A percentile compares a stretch with the other conserved stretches of the same genome.
Evolutionary conservation across 2,329 filamentous ascomycete genomes (phyloP).

Genomic region (Ophiocordyceps camponoti-leonardi): DNA sequence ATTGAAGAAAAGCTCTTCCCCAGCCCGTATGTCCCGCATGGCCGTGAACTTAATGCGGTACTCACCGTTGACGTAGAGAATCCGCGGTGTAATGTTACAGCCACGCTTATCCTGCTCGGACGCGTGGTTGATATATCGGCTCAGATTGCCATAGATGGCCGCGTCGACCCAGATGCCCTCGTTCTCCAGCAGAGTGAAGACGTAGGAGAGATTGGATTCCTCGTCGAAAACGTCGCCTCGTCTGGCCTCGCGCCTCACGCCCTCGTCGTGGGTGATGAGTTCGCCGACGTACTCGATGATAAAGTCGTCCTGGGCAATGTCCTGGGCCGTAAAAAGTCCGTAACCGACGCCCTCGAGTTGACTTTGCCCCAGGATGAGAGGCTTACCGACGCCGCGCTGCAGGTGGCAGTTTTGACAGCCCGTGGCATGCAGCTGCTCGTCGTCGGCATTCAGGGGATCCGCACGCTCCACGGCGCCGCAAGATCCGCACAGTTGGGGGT

Average conservation of each 20-base stretch:
- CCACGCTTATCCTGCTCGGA: slow-evolving; percentile 30
- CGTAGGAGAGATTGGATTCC: slow-evolving; percentile 44
- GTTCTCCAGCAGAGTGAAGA: slow-evolving; percentile 41
- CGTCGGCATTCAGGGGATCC: slow-evolving; percentile 48
- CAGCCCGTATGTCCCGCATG: slow-evolving; percentile 44
- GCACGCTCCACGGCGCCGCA: slow-evolving; percentile 55
- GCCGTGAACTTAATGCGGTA: slow-evolving; percentile 63
- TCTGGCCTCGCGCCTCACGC: slow-evolving; percentile 46
- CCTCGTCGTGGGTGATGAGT: slow-evolving; percentile 52
- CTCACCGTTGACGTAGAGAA: slow-evolving; percentile 57
- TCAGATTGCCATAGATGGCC: slow-evolving; percentile 62
- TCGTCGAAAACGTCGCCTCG: slow-evolving; percentile 44
- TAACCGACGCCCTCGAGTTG: slow-evolving; percentile 53
- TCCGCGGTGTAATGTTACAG: slow-evolving; percentile 46
- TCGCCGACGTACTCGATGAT: slow-evolving; percentile 72
- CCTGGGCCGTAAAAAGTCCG: slow-evolving; percentile 55
- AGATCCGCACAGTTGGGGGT: slow-evolving; percentile 53
- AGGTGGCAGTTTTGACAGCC: slow-evolving; percentile 58
- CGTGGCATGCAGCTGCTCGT: slow-evolving; percentile 34
- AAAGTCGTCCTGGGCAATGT: slow-evolving; percentile 51
- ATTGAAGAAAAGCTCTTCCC: slow-evolving; percentile 69
- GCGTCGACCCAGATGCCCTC: slow-evolving; percentile 56
- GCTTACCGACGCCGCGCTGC: slow-evolving; percentile 49
- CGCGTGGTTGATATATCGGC: slow-evolving; percentile 71
- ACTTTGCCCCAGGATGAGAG: slow-evolving; percentile 52